A percentile compares a stretch with the other conserved stretches of the same genome.
Conservation (phyloP, 2,329 filamentous ascomycete species). For the Penicillium sp. region DNA sequence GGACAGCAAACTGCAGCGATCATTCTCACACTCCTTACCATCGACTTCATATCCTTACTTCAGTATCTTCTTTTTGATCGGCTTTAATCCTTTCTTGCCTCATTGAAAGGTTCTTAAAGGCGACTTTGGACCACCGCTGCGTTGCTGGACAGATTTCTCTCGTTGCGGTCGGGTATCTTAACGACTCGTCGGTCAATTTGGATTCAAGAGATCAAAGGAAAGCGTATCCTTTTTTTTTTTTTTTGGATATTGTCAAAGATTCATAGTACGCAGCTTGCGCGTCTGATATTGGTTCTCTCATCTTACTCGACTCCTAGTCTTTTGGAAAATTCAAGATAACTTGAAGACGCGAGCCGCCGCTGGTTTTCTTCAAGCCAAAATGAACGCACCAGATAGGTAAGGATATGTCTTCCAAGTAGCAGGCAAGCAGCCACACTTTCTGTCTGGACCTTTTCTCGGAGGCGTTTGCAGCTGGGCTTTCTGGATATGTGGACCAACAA, state of each 20-base stretch:
- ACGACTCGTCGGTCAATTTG: neutral
- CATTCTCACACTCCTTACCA: neutral
- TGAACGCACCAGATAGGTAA: constrained; percentile 57
- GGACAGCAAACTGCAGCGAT: neutral
- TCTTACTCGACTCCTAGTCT: constrained; percentile 3
- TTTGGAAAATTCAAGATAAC: neutral
- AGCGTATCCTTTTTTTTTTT: neutral
- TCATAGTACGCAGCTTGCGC: neutral
- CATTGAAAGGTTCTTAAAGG: neutral
- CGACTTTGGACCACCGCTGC: neutral
- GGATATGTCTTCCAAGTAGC: constrained; percentile 12
- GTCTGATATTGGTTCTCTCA: neutral
- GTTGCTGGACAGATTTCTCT: neutral
- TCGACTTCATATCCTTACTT: neutral
- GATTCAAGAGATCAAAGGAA: neutral
- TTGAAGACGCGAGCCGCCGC: neutral
- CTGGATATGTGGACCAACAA: neutral
- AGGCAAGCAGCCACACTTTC: neutral
- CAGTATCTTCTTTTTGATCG: neutral
- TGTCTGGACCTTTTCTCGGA: neutral
- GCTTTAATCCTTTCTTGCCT: too few species aligned
- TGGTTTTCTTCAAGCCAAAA: constrained; percentile 32
- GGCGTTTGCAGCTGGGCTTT: neutral
- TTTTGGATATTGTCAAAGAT: constrained; percentile 1
- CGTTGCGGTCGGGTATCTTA: neutral